Conservation (phyloP, 129 eudicot species). For the carrot (Daucus carota) region DH1_v3.0 NC_030381.2:28148501-28149000, state of each 20-base stretch:
- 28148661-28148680: slow-evolving; percentile 34
- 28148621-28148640: slow-evolving; percentile 24
- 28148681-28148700: slow-evolving; percentile 34
- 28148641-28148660: slow-evolving; percentile 27
- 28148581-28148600: slow-evolving; percentile 23
- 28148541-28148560: slow-evolving; percentile 17
- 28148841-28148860: slow-evolving; percentile 21
- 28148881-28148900: slow-evolving; percentile 23
- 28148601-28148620: slow-evolving; percentile 31
- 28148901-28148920: slow-evolving; percentile 23
- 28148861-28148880: slow-evolving; percentile 21
- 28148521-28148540: slow-evolving; percentile 22
- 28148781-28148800: slow-evolving; percentile 26
- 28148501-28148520: slow-evolving; percentile 20
- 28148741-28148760: slow-evolving; percentile 27
- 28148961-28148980: slow-evolving; percentile 26
- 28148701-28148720: slow-evolving; percentile 28
- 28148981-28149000: slow-evolving; percentile 24
- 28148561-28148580: slow-evolving; percentile 22
- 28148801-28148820: slow-evolving; percentile 31
- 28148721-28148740: slow-evolving; percentile 39
- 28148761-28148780: slow-evolving; percentile 37
- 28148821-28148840: slow-evolving; percentile 19
- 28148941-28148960: slow-evolving; percentile 15
- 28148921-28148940: slow-evolving; percentile 35